Base-by-base conservation (phyloP, 176 grass and related monocot species). In the Stipa capillata region DNA sequence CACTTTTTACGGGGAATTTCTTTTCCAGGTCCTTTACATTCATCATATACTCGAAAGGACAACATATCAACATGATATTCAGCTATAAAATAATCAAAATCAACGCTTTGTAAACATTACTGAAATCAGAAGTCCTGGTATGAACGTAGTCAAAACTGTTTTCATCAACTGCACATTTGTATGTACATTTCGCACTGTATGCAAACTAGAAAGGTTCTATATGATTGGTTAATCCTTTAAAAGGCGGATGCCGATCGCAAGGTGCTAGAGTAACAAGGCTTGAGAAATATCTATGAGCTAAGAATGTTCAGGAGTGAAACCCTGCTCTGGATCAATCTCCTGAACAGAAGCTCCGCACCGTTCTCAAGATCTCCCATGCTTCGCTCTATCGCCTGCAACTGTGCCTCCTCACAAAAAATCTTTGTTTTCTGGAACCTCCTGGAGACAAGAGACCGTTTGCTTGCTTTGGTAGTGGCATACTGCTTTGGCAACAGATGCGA, bases 271-370 rank as follows among this genome's bases (percentile, higher is more conserved):
- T 40, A 56, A 41, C 18, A 24, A 15, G 44, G 57, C 41, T 45
- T 59, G 32, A 45, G 37, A 35, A 48, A 20, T 17, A 61, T 74
- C 69, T 69, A 88, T 0, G 41, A 72, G 77, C 85, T 87, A 66
- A 86, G 74, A 73, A 85, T 79, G 73, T 88, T 91, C 24, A 88
- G 77, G 31, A 91, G 72, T 37, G 51, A 73, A 31, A 88, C 89
- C 62, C 82, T 85, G 48, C 48, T 63, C 21, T 85, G 85, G 69
- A 91, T 88, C 65, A 91, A 28, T 39, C 31, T 76, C 82, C 66
- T 75, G 73, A 89, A 83, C 3, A 86, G 47, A 39, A 65, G n/a
- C 57, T 70, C 79, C 2, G 70, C 42, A 37, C 50, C 39, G 14
- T 41, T 69, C 80, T 71, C 82, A 69, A 89, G 86, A 21, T 59